Base-by-base conservation (phyloP, 495 filamentous ascomycete genomes). In the Xylaria acuta region DNA sequence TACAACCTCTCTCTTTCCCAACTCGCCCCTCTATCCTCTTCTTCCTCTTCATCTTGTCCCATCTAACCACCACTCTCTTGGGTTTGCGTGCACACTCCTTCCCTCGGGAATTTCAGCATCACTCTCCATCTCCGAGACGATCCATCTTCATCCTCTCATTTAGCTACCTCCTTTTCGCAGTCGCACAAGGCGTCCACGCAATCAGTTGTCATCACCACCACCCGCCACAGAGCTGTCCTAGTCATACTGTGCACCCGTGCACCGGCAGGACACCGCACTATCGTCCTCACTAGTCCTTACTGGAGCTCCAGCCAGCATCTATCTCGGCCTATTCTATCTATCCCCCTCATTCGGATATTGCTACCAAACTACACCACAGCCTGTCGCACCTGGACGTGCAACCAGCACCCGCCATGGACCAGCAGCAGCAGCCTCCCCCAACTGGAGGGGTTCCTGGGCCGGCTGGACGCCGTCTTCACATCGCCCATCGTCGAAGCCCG, bases 401-500 rank as follows among this genome's bases (percentile, higher is more conserved):
- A 73, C 68, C 67, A 69, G 64, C 72, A 74, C 73, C 80, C 79
- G 69, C 74, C 74, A 97, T 97, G 94, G 94, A 97, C 84, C 93
- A 94, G 83, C 90, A 90, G 77, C 92, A 82, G 75, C 82, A 84
- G 75, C 83, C 83, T 81, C 85, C 84, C 75, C 85, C 82, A 74
- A 74, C 84, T 58, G 85, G 89, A 76, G 92, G 90, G 78, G 90
- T 92, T 64, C 89, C 91, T 81, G 94, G 94, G 73, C 93, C 95
- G 72, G 84, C 90, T 71, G 94, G 94, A 75, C 94, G 96, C 78
- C 92, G 94, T 81, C 89, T 98, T 75, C 95, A 98, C 84, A 98
- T 99, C 80, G 96, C 97, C 78, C 96, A 99, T 84, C 91, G 96
- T 79, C 90, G 96, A 82, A 98, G 94, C 84, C 96, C 96, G 60